phyloP scores from a whole-genome alignment of 306 rosid species.

The Cicer arietinum region DNA sequence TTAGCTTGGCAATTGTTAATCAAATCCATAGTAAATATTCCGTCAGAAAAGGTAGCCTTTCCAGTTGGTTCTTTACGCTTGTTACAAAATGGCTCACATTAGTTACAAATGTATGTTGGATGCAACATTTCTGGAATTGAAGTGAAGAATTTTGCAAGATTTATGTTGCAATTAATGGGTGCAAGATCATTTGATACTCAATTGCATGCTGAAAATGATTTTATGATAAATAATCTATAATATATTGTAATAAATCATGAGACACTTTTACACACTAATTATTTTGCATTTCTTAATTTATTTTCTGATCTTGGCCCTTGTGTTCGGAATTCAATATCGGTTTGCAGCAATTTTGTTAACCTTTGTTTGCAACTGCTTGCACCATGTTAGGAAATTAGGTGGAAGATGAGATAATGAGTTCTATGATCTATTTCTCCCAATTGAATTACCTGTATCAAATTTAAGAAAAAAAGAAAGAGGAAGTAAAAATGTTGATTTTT shows the following conservation, averaged over 20 bases:
- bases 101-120: constrained; percentile 12
- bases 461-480: not conserved
- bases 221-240: not conserved
- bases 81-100: constrained; percentile 14
- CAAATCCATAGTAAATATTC: constrained; percentile 76
- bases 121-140: constrained; percentile 31
- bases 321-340: constrained; percentile 22
- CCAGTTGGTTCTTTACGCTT: constrained; percentile 32
- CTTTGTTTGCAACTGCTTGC: not conserved
- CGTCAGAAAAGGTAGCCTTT: constrained; percentile 74
- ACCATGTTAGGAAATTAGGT: constrained; percentile 10
- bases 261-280: constrained; percentile 8
- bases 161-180: constrained; percentile 28
- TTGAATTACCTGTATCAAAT: not conserved
- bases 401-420: constrained; percentile 31
- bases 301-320: constrained; percentile 20
- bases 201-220: not conserved
- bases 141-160: constrained; percentile 17
- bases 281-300: constrained; percentile 11
- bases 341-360: not conserved
- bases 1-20: constrained; percentile 87
- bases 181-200: constrained; percentile 32
- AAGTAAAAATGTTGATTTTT: constrained; percentile 14
- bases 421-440: not conserved
- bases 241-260: constrained; percentile 25